Base-by-base conservation (phyloP, 257 asterid genomes). In the Dorcoceras hygrometricum region DNA sequence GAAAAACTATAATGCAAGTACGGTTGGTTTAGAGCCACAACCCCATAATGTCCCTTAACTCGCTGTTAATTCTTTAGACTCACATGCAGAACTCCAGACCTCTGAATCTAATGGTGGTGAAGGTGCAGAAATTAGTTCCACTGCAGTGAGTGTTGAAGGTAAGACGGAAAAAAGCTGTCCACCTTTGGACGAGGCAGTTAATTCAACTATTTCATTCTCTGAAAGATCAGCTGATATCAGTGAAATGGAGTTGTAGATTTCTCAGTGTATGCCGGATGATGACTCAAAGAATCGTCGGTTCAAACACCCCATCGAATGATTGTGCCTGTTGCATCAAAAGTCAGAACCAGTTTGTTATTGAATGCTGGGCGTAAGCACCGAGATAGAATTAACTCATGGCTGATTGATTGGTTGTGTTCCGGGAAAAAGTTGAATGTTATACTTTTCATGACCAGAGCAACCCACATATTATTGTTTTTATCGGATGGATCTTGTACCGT, bases 11-110 rank as follows among this genome's bases (percentile, higher is more conserved):
- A 54, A 34, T 39, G 76, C 43, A 55, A 59, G 24, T 8, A 32
- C 20, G 63, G 57, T 73, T 62, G 78, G 71, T 54, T 60, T 56
- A 24, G 78, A 65, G 23, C 57, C 65, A 51, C 67, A 28, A 27
- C 53, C 71, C 54, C n/a, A 62, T 57, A 34, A 50, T 63, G 67
- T 36, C 60, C 63, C 65, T 53, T 65, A 57, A 50, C 27, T 61
- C 1, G 26, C 57, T 11, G 70, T 16, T 63, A 22, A 36, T 32
- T 70, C 65, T 29, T 36, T 59, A 55, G 77, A 65, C 61, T 59
- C 65, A 68, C 23, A 43, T 23, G 56, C 73, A 34, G 55, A 64
- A 70, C 63, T 23, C 22, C 59, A 50, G 67, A 59, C 14, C 27
- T 57, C 67, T 59, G 66, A 22, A 32, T 62, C 43, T 16, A 20